phyloP scores from a whole-genome alignment of 2,329 filamentous ascomycete species.

The Bisporella sp. region DNA sequence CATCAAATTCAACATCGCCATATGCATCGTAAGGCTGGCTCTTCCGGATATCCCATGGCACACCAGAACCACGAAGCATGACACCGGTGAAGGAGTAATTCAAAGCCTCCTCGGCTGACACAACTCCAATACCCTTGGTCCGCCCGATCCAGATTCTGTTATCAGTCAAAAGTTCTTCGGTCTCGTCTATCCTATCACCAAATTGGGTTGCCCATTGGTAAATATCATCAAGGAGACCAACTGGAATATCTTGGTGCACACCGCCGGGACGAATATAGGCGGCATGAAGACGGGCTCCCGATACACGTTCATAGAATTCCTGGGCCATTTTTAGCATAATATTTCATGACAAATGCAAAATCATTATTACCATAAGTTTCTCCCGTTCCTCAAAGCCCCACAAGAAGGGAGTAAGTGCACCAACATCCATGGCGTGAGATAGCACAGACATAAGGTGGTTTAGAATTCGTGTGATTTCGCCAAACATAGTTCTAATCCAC shows the following conservation, averaged over 20 bases:
- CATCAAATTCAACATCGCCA: conserved; percentile 95
- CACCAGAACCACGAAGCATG: conserved; percentile 94
- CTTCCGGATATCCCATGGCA: conserved; percentile 96
- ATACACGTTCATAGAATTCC: conserved; percentile 99
- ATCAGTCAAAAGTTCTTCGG: conserved; percentile 95
- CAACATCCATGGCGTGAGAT: conserved; percentile 98
- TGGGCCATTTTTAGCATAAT: conserved; percentile 31
- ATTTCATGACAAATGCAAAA: conserved; percentile 12
- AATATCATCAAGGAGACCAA: conserved; percentile 94
- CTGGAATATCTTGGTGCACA: conserved; percentile 89
- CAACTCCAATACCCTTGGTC: conserved; percentile 85
- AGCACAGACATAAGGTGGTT: conserved; percentile 98
- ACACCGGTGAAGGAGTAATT: conserved; percentile 96
- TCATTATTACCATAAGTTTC: conserved; percentile 83
- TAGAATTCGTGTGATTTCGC: conserved; percentile 84
- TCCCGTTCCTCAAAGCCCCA: conserved; percentile 99
- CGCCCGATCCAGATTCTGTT: conserved; percentile 99
- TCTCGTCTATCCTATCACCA: conserved; percentile 96
- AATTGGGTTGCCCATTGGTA: conserved; percentile 99
- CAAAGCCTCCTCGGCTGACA: conserved; percentile 86
- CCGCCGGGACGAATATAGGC: conserved; percentile 95
- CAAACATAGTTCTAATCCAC: conserved; percentile 94
- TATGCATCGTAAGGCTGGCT: conserved; percentile 97
- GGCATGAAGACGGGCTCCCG: conserved; percentile 91
- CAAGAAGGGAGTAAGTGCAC: conserved; percentile 93